Conservation (phyloP, 2,329 filamentous ascomycete genomes). For the Fusarium sp. region DNA sequence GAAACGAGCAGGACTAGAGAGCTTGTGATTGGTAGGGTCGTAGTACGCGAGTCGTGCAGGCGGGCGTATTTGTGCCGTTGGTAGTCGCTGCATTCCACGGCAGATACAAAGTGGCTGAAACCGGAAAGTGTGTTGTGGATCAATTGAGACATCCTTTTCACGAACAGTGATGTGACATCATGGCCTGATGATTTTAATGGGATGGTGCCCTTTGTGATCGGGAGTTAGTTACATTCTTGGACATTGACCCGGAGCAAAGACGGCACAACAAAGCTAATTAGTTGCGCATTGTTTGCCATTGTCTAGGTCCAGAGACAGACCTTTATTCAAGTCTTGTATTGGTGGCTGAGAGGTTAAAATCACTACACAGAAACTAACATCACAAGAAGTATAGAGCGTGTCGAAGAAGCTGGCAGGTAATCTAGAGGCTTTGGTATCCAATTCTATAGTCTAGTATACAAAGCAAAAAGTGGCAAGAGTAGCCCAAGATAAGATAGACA, state of each 20-base stretch:
- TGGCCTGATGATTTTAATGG: background rate
- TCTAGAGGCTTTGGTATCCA: rapidly evolving
- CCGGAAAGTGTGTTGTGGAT: background rate
- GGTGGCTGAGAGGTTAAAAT: background rate
- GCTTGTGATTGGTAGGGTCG: background rate
- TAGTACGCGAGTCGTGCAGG: background rate
- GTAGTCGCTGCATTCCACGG: background rate
- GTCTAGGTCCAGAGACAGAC: rapidly evolving
- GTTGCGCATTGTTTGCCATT: rapidly evolving
- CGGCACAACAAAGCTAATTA: background rate
- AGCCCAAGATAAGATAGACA: rapidly evolving
- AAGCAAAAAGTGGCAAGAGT: background rate
- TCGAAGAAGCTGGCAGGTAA: background rate
- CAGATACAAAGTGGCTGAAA: background rate
- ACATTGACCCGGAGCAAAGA: background rate
- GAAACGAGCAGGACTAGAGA: rapidly evolving
- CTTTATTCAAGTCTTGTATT: rapidly evolving
- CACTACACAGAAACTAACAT: rapidly evolving
- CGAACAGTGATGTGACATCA: background rate
- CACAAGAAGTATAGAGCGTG: rapidly evolving
- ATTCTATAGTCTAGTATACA: background rate
- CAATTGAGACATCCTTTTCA: rapidly evolving
- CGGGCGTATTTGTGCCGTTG: background rate
- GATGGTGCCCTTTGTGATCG: rapidly evolving
- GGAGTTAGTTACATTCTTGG: background rate